These are phyloP conservation scores for Scutellaria galericulata DNA, from an alignment of 257 asterid species.

Conservation along the genomic window DNA sequence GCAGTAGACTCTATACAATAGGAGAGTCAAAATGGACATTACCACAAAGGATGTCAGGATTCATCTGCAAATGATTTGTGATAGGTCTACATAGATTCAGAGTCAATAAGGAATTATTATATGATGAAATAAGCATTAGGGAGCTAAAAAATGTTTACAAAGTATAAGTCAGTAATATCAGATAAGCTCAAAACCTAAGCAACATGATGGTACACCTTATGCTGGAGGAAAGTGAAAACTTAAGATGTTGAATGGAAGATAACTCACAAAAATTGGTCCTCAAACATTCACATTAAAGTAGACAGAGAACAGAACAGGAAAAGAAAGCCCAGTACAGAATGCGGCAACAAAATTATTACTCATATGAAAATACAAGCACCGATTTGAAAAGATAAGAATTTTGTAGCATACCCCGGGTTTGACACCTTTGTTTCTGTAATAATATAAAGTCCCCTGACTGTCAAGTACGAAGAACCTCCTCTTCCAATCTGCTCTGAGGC, in stretches of 20 bases:
- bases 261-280: conserved; percentile 2
- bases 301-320: conserved; percentile 19
- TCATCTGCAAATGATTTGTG: conserved; percentile 3
- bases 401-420: conserved; percentile 66
- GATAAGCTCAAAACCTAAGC: conserved; percentile 23
- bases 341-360: conserved; percentile 20
- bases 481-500: conserved; percentile 97
- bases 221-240: conserved; percentile 26
- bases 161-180: conserved; percentile 5
- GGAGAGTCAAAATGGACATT: conserved; percentile 9
- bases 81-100: conserved; percentile 17
- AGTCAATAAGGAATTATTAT: conserved; percentile 4
- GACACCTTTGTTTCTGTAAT: conserved; percentile 82
- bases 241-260: conserved; percentile 18
- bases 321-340: background rate
- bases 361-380: conserved; percentile 26
- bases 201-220: conserved; percentile 17
- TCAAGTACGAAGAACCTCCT: conserved; percentile 95
- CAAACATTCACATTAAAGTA: conserved; percentile 22
- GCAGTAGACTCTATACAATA: conserved; percentile 6
- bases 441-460: conserved; percentile 86
- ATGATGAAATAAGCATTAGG: conserved; percentile 22
- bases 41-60: conserved; percentile 23
- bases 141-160: conserved; percentile 9
- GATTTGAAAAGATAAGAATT: conserved; percentile 35